phyloP scores from a whole-genome alignment of 768 basidiomycete species.

The Vishniacozyma victoriae region DNA sequence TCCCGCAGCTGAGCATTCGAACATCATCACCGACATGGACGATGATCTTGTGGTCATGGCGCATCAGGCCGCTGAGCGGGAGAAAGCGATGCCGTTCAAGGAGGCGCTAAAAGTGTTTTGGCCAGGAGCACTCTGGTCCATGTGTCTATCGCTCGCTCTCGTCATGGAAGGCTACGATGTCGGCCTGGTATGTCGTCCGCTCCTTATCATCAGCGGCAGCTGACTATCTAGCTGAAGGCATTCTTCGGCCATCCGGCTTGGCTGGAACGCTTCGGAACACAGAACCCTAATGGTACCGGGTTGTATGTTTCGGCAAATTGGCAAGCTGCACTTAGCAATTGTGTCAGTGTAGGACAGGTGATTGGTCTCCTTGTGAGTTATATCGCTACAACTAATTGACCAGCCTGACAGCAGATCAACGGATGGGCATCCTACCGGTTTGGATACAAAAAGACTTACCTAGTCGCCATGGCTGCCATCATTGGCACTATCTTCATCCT shows the following conservation, averaged over 20 bases:
- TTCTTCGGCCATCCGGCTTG: slow-evolving; percentile 22
- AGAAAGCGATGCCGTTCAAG: slow-evolving; percentile 2
- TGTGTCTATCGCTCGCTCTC: slow-evolving; percentile 1
- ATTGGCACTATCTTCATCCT: slow-evolving; percentile 24
- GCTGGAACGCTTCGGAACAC: slow-evolving; percentile 11
- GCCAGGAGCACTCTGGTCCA: slow-evolving; percentile 1
- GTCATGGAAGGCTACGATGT: slow-evolving; percentile 18
- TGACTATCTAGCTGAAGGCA: slow-evolving; percentile 13
- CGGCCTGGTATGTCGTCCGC: slow-evolving; percentile 15
- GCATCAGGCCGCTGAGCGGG: background rate
- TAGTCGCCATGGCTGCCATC: slow-evolving; percentile 14
- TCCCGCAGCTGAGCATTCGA: too few species aligned
- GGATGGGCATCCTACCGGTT: too few species aligned
- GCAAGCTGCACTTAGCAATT: slow-evolving; percentile 8
- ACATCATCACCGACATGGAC: background rate
- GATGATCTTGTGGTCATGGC: background rate
- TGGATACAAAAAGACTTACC: slow-evolving; percentile 23
- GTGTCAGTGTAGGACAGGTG: slow-evolving; percentile 8
- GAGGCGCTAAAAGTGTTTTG: background rate
- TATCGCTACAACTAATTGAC: slow-evolving; percentile 7
- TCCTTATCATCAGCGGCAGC: background rate
- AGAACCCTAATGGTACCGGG: slow-evolving; percentile 1
- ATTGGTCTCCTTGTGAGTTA: slow-evolving; percentile 35
- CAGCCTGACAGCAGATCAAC: too few species aligned
- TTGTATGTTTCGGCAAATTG: background rate